Evolutionary conservation across 2,329 filamentous ascomycete genomes (phyloP), one percentile per base, ranked within the genome.

Genomic region (Emergomyces pasteurianus): DNA sequence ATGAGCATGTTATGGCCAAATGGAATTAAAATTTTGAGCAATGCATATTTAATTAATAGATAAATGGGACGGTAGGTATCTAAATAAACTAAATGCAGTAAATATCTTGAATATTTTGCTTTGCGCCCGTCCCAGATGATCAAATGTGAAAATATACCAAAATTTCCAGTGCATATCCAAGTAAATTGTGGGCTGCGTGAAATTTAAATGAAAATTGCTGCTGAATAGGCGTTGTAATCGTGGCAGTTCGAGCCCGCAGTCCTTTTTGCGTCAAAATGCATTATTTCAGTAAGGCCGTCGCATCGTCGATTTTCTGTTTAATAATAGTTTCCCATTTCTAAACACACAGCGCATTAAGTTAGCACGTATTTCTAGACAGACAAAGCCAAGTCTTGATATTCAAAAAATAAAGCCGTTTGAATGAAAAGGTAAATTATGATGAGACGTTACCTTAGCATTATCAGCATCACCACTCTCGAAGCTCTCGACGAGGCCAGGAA

Each of bases 401-500:
- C n/a, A 9, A 4, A 38, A 2, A 23, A 26, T 23, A 31, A 34
- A 31, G 31, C 23, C 26, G n/a, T 10, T 14, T 28, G 23, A 50
- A 57, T 12, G 54, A 57, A 49, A 50, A 23, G 21, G 31, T 3
- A 31, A 47, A 16, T 8, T 36, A 10, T 36, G 28, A 61, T 46
- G 57, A 58, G 58, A 56, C 76, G 81, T 74, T 68, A 86, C 84
- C 83, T 69, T 65, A 21, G 78, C 77, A 62, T 78, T 79, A 7
- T 68, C 68, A 61, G 72, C 58, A 69, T 82, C 76, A 1, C 72
- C 71, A 52, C 76, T 79, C 34, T 85, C 81, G 54, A 87, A 75
- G 58, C 79, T 81, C 70, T 87, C 84, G 5, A 85, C 80, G n/a
- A 87, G 72, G 1, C 84, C 83, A 1, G 85, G 84, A 66, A 83